Conservation (phyloP, 2,329 filamentous ascomycete genomes). For the Fusarium compactum region DNA sequence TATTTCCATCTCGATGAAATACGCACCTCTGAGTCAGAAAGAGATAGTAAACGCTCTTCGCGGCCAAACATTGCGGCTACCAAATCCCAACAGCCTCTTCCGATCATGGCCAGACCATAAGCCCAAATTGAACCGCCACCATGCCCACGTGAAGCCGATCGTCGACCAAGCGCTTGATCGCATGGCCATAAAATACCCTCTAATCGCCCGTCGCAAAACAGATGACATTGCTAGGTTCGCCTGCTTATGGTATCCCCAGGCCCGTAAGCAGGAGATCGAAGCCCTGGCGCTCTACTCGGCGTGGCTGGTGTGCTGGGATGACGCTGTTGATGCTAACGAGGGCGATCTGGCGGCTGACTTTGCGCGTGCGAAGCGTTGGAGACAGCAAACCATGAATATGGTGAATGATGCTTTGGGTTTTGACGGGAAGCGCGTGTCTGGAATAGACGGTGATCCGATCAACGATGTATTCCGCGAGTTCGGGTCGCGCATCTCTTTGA, state of each 20-base stretch:
- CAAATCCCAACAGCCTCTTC: conserved; percentile 45
- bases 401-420: conserved; percentile 35
- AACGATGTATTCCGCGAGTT: conserved; percentile 46
- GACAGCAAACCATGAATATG: conserved; percentile 41
- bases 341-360: conserved; percentile 47
- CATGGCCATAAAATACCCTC: conserved; percentile 52
- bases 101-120: conserved; percentile 41
- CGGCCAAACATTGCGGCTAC: conserved; percentile 47
- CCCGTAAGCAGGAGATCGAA: conserved; percentile 30
- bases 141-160: conserved; percentile 35
- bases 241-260: conserved; percentile 43
- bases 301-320: conserved; percentile 53
- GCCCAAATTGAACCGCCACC: conserved; percentile 39
- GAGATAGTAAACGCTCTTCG: conserved; percentile 42
- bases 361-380: conserved; percentile 43
- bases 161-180: conserved; percentile 44
- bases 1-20: conserved; percentile 30
- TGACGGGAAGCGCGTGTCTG: background rate
- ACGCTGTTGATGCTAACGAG: conserved; percentile 49
- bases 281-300: conserved; percentile 44
- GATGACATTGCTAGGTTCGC: conserved; percentile 49
- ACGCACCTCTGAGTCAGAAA: conserved; percentile 33
- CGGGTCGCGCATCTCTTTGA: conserved; percentile 25
- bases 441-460: conserved; percentile 33
- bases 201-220: conserved; percentile 45